These are phyloP conservation scores for Paecilomyces niveus DNA, from an alignment of 2,329 filamentous ascomycete genomes.

Conservation along the genomic window DNA sequence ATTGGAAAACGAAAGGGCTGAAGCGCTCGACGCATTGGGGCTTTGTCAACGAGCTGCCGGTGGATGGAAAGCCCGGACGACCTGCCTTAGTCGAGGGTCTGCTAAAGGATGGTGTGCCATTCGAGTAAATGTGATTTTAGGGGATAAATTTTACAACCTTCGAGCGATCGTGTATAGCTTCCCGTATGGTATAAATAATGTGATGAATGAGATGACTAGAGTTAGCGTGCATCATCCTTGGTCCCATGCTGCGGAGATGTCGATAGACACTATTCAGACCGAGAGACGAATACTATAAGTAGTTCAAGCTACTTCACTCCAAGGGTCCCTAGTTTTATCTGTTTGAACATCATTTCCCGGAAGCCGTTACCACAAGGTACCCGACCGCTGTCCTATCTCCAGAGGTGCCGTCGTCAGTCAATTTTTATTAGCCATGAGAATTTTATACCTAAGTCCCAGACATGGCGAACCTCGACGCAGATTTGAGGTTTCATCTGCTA, in stretches of 20 bases:
- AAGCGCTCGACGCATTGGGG: conserved; percentile 14
- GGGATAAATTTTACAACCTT: not conserved
- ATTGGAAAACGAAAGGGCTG: conserved; percentile 22
- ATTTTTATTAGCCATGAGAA: not conserved
- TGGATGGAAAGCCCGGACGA: conserved; percentile 4
- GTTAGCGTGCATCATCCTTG: not conserved
- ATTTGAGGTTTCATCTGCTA: not conserved
- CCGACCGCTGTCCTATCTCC: not conserved
- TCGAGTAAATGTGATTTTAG: not conserved
- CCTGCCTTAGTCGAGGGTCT: conserved; percentile 1
- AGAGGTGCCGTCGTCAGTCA: not conserved
- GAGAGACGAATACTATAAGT: not conserved
- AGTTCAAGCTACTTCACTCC: not conserved
- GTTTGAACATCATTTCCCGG: not conserved
- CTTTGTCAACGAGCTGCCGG: conserved; percentile 17
- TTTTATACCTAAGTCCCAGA: not conserved
- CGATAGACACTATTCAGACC: not conserved
- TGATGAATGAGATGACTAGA: not conserved
- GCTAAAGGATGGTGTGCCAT: conserved; percentile 2
- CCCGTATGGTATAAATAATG: not conserved
- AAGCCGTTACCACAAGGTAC: not conserved
- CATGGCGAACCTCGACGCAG: too few species aligned
- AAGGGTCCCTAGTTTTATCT: not conserved
- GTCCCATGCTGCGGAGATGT: not conserved
- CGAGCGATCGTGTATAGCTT: not conserved